These are phyloP conservation scores for Yamadazyma jaroonii DNA, from an alignment of 1,139 yeast genomes.

Conservation along the genomic window DNA sequence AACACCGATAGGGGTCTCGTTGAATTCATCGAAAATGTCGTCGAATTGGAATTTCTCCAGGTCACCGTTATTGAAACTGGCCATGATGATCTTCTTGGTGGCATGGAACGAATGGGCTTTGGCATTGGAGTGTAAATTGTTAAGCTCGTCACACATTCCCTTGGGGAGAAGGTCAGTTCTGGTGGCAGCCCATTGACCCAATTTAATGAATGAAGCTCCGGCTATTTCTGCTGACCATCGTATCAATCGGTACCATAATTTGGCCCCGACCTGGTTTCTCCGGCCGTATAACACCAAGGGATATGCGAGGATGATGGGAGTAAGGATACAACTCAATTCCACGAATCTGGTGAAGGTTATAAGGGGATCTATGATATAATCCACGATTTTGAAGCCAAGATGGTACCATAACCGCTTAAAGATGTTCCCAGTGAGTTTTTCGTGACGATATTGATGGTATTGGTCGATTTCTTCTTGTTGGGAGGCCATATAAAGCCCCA, in stretches of 20 bases:
- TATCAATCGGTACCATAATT: conserved; percentile 67
- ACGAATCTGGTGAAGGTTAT: conserved; percentile 65
- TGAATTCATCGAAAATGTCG: conserved; percentile 79
- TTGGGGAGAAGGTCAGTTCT: conserved; percentile 89
- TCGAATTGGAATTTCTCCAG: conserved; percentile 49
- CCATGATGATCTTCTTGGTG: conserved; percentile 57
- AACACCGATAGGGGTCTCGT: conserved; percentile 78
- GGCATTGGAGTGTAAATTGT: conserved; percentile 79
- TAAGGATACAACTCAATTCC: conserved; percentile 62
- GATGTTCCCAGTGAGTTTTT: conserved; percentile 24
- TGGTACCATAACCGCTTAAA: conserved; percentile 29
- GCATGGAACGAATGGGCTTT: conserved; percentile 63
- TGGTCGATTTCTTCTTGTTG: conserved; percentile 45
- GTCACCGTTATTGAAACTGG: conserved; percentile 53
- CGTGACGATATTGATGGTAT: conserved; percentile 20
- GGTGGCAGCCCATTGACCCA: conserved; percentile 99
- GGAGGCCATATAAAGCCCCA: conserved; percentile 63
- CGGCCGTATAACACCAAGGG: conserved; percentile 70
- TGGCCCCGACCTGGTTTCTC: conserved; percentile 52
- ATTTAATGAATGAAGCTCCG: conserved; percentile 91
- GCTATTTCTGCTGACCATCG: conserved; percentile 75
- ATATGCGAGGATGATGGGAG: conserved; percentile 63
- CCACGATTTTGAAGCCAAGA: conserved; percentile 43
- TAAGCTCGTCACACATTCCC: conserved; percentile 74
- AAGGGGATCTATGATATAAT: conserved; percentile 64